phyloP scores from a whole-genome alignment of 2,329 filamentous ascomycete genomes.

The Fusarium sp. region DNA sequence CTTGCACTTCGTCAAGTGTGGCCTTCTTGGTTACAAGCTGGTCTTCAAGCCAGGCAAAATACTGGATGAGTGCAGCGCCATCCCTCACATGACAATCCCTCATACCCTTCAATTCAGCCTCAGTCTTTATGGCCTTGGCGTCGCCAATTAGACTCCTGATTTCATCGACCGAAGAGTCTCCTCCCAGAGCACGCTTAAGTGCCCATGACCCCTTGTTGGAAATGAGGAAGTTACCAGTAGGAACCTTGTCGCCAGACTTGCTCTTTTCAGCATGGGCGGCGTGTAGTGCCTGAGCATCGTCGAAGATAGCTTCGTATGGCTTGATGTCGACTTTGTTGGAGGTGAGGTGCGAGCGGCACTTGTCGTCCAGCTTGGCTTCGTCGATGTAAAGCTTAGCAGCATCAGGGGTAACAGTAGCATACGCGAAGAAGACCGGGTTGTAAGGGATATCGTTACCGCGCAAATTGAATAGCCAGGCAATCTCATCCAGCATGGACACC shows the following conservation, averaged over 20 bases:
- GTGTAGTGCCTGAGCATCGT: slow-evolving; percentile 72
- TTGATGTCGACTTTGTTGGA: slow-evolving; percentile 75
- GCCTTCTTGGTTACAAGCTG: slow-evolving; percentile 78
- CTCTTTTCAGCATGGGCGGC: slow-evolving; percentile 50
- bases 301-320: slow-evolving; percentile 84
- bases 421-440: slow-evolving; percentile 98
- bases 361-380: slow-evolving; percentile 74
- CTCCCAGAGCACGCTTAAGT: slow-evolving; percentile 83
- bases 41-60: slow-evolving; percentile 96
- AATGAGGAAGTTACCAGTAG: slow-evolving; percentile 75
- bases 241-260: slow-evolving; percentile 42
- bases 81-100: slow-evolving; percentile 91
- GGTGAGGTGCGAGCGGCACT: slow-evolving; percentile 74
- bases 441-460: slow-evolving; percentile 95
- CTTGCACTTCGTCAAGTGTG: slow-evolving; percentile 84
- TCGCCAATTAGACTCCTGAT: slow-evolving; percentile 86
- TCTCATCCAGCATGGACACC: slow-evolving; percentile 93
- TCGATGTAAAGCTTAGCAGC: slow-evolving; percentile 86
- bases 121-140: slow-evolving; percentile 94
- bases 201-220: slow-evolving; percentile 95
- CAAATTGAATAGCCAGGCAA: slow-evolving; percentile 98
- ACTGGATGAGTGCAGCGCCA: slow-evolving; percentile 87
- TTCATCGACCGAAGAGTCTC: slow-evolving; percentile 85
- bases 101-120: slow-evolving; percentile 90
- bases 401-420: slow-evolving; percentile 83